Percentiles rank a stretch among this genome's conserved stretches.
Conservation (phyloP, 169 alveolate genomes). For the Plasmodium billcollinsi region DNA sequence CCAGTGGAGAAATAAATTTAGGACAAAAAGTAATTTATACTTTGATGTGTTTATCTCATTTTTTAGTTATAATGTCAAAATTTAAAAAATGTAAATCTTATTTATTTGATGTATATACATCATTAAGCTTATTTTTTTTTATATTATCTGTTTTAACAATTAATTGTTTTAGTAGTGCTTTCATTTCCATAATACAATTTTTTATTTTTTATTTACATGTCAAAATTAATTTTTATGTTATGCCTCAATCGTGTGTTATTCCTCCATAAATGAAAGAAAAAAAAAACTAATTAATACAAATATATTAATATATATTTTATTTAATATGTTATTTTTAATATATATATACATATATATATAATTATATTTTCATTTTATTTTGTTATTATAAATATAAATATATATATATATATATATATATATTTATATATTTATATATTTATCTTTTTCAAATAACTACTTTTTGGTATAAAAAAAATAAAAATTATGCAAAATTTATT, state of each 20-base stretch:
- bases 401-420: no score
- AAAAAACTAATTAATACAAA: no score
- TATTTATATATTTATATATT: no score
- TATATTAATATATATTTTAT: no score
- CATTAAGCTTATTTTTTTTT: slow-evolving; percentile 67
- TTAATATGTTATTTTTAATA: no score
- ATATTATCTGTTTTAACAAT: slow-evolving; percentile 64
- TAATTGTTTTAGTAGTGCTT: slow-evolving; percentile 73
- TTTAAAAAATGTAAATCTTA: slow-evolving; percentile 31
- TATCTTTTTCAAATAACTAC: no score
- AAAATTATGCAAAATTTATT: no score
- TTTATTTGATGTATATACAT: slow-evolving; percentile 69
- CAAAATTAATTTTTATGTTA: slow-evolving; percentile 70
- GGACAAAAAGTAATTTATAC: slow-evolving; percentile 23
- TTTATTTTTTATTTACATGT: slow-evolving; percentile 63
- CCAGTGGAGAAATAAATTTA: slow-evolving; percentile 66
- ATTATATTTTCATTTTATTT: no score
- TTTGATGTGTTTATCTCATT: slow-evolving; percentile 47
- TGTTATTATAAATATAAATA: no score
- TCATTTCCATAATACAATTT: slow-evolving; percentile 57
- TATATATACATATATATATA: no score
- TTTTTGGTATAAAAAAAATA: no score
- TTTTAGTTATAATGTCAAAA: slow-evolving; percentile 34
- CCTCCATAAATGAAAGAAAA: slow-evolving; percentile 31
- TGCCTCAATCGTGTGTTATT: slow-evolving; percentile 63